Percentiles rank a stretch among this genome's conserved stretches.
Conservation (phyloP, 352 stramenopile species). For the Pythium rishiriense region DNA sequence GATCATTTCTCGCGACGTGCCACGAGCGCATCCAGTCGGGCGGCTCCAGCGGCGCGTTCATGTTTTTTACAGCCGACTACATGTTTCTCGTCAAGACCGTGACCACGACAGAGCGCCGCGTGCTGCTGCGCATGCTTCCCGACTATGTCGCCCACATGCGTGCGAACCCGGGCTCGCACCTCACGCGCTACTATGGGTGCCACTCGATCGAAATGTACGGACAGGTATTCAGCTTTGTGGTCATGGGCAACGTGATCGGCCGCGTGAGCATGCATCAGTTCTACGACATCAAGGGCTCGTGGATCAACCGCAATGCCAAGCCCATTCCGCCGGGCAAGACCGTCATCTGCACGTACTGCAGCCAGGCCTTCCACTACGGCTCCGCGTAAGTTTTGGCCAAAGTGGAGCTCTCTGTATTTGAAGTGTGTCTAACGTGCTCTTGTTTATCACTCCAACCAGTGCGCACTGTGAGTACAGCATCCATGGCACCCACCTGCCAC, state of each 20-base stretch:
- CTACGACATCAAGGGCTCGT: slow-evolving; percentile 92
- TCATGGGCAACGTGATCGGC: slow-evolving; percentile 90
- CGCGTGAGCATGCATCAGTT: slow-evolving; percentile 85
- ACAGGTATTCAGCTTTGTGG: slow-evolving; percentile 86
- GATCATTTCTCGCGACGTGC: slow-evolving; percentile 78
- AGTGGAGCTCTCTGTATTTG: no score
- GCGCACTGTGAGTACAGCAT: slow-evolving; percentile 79
- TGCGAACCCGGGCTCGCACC: slow-evolving; percentile 67
- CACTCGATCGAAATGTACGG: slow-evolving; percentile 91
- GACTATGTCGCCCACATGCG: slow-evolving; percentile 85
- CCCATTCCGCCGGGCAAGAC: slow-evolving; percentile 78
- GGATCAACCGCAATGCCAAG: slow-evolving; percentile 83
- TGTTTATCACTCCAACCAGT: slow-evolving; percentile 23
- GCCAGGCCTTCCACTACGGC: slow-evolving; percentile 74
- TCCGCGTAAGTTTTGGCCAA: slow-evolving; percentile 59
- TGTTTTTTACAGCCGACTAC: slow-evolving; percentile 91
- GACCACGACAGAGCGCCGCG: slow-evolving; percentile 69
- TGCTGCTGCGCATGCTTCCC: slow-evolving; percentile 83
- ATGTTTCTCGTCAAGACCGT: slow-evolving; percentile 89
- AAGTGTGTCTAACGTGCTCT: neutral
- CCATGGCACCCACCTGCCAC: slow-evolving; percentile 71
- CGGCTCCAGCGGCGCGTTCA: slow-evolving; percentile 87
- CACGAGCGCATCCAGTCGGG: slow-evolving; percentile 83
- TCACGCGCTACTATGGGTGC: slow-evolving; percentile 90
- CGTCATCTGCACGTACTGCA: slow-evolving; percentile 86